phyloP scores from a whole-genome alignment of 495 filamentous ascomycete species.

The Penicillium macrosclerotiorum region DNA sequence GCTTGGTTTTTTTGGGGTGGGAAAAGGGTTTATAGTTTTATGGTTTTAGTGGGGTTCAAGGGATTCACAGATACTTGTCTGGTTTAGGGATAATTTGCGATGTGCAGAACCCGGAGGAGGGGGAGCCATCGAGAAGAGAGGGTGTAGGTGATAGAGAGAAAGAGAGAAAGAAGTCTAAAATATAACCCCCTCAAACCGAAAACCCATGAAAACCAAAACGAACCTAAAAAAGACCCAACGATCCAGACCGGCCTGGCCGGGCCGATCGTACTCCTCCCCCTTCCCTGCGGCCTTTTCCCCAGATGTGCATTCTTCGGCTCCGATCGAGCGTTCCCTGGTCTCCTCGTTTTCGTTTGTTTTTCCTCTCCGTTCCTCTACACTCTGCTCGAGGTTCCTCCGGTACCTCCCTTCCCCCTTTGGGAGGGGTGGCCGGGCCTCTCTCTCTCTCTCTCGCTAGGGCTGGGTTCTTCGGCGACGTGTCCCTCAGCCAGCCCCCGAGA shows the following conservation, averaged over 20 bases:
- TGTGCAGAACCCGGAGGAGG: no score
- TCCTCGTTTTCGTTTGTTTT: not conserved
- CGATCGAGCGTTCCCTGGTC: slow-evolving; percentile 2
- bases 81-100: no score
- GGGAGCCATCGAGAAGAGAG: no score
- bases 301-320: slow-evolving; percentile 21
- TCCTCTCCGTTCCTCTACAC: not conserved
- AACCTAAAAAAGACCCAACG: no score
- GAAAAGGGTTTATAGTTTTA: no score
- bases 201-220: no score
- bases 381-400: not conserved
- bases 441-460: not conserved
- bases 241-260: slow-evolving; percentile 22
- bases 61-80: no score
- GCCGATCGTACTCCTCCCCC: slow-evolving; percentile 15
- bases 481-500: slow-evolving; percentile 7
- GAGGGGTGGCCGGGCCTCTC: not conserved
- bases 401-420: not conserved
- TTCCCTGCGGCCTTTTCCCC: slow-evolving; percentile 8
- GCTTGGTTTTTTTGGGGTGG: no score
- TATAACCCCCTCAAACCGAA: not conserved
- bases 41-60: no score
- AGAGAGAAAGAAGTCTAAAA: not conserved
- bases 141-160: no score
- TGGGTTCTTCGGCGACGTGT: slow-evolving; percentile 7